Evolutionary conservation across 805 yeast genomes (phyloP).

Genomic region (Candida andamanensis): DNA sequence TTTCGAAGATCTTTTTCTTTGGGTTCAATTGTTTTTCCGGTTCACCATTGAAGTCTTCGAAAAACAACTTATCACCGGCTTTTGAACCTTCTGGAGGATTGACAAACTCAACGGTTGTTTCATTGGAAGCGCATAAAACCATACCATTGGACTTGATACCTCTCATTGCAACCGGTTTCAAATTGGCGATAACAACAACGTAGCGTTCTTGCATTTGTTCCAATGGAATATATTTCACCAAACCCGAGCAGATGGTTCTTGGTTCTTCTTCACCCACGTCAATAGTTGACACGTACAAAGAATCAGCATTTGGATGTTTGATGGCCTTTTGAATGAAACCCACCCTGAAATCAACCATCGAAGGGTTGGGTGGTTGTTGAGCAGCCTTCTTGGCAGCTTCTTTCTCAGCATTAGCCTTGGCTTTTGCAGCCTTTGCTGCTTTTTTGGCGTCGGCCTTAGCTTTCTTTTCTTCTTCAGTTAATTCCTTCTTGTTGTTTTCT

Average conservation of each 20-base stretch:
- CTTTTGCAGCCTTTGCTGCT: conserved; percentile 59
- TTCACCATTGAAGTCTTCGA: conserved; percentile 81
- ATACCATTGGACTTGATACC: conserved; percentile 93
- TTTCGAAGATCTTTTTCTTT: conserved; percentile 97
- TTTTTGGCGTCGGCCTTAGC: conserved; percentile 53
- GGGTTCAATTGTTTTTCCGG: conserved; percentile 95
- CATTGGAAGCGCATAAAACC: conserved; percentile 92
- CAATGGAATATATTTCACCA: conserved; percentile 80
- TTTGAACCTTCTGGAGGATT: conserved; percentile 90
- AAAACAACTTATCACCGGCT: conserved; percentile 95
- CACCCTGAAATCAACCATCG: conserved; percentile 86
- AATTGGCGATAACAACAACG: conserved; percentile 88
- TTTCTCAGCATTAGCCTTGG: conserved; percentile 51
- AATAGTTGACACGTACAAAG: conserved; percentile 92
- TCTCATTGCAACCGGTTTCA: conserved; percentile 97
- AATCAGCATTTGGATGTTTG: conserved; percentile 97
- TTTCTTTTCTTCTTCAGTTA: conserved; percentile 40
- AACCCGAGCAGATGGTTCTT: conserved; percentile 96
- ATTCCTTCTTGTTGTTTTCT: conserved; percentile 15
- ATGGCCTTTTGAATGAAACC: conserved; percentile 96
- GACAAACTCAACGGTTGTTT: conserved; percentile 76
- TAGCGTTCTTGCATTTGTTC: conserved; percentile 95
- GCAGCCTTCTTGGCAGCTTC: conserved; percentile 47
- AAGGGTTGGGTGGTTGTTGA: conserved; percentile 68
- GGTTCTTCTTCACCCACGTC: conserved; percentile 97